phyloP scores from a whole-genome alignment of 805 yeast species.

The Kuraishia capsulata region DNA sequence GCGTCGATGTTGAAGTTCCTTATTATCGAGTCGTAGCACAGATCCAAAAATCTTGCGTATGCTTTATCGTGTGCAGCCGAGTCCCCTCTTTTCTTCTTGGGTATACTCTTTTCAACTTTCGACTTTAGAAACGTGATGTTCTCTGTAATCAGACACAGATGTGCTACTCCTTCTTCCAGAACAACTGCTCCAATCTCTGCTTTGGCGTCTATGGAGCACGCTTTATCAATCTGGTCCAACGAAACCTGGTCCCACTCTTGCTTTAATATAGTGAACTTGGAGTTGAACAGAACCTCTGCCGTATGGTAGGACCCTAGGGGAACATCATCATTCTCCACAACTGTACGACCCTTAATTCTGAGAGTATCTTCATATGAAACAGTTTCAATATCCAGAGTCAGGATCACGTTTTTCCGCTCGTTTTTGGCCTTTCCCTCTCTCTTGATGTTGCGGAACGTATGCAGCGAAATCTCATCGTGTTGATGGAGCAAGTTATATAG shows the following conservation, averaged over 20 bases:
- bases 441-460: conserved; percentile 58
- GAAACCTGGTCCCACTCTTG: conserved; percentile 74
- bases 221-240: conserved; percentile 51
- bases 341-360: conserved; percentile 73
- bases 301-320: conserved; percentile 85
- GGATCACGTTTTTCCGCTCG: conserved; percentile 50
- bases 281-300: conserved; percentile 64
- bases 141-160: conserved; percentile 81
- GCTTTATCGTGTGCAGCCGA: conserved; percentile 73
- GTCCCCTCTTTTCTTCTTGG: conserved; percentile 81
- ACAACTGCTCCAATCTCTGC: conserved; percentile 95
- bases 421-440: conserved; percentile 25
- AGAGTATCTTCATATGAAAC: conserved; percentile 74
- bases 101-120: conserved; percentile 76
- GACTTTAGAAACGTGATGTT: conserved; percentile 76
- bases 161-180: conserved; percentile 90
- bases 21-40: conserved; percentile 51
- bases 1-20: conserved; percentile 61
- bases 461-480: conserved; percentile 66
- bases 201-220: conserved; percentile 66
- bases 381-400: conserved; percentile 54
- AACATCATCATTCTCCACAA: conserved; percentile 60
- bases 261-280: conserved; percentile 61
- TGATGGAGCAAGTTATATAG: conserved; percentile 70
- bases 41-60: conserved; percentile 55